A percentile compares a stretch with the other conserved stretches of the same genome.
Evolutionary conservation across 129 eudicot species (phyloP).

Genomic region (Helianthus tuberosus): DNA sequence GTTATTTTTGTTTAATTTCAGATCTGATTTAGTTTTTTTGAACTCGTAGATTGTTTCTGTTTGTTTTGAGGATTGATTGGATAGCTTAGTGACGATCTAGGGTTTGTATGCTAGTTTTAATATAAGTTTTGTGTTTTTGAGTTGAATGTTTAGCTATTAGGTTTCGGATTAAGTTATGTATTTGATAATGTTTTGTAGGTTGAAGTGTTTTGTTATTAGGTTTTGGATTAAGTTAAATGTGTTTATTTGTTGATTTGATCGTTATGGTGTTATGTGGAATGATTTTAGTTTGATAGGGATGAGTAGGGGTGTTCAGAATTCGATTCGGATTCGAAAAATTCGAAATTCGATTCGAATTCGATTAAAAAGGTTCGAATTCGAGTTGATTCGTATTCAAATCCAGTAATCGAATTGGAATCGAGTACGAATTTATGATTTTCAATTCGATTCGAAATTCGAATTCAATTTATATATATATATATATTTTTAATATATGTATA

Average conservation of each 20-base stretch:
- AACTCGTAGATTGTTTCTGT: background rate
- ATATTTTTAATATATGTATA: too few species aligned
- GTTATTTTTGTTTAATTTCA: background rate
- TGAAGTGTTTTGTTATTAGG: too few species aligned
- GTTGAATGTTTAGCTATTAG: background rate
- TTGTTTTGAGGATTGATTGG: background rate
- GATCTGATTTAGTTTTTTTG: conserved; percentile 8
- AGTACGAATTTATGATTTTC: too few species aligned
- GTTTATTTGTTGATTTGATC: background rate
- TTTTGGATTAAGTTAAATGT: too few species aligned
- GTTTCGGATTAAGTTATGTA: background rate
- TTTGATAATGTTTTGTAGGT: background rate
- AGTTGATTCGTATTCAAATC: too few species aligned
- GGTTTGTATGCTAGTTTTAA: background rate
- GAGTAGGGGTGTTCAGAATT: too few species aligned
- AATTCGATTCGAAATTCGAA: too few species aligned
- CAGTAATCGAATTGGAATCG: too few species aligned
- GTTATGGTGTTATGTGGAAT: background rate
- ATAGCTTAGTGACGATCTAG: conserved; percentile 3
- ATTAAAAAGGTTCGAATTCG: too few species aligned
- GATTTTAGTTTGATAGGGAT: background rate
- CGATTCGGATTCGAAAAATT: too few species aligned
- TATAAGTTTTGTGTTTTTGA: background rate
- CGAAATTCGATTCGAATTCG: too few species aligned
- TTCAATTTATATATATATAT: too few species aligned